Percentiles rank a stretch among this genome's conserved stretches.
Evolutionary conservation across 169 alveolate species (phyloP).

Genomic region (Amoebophrya sp.): DNA sequence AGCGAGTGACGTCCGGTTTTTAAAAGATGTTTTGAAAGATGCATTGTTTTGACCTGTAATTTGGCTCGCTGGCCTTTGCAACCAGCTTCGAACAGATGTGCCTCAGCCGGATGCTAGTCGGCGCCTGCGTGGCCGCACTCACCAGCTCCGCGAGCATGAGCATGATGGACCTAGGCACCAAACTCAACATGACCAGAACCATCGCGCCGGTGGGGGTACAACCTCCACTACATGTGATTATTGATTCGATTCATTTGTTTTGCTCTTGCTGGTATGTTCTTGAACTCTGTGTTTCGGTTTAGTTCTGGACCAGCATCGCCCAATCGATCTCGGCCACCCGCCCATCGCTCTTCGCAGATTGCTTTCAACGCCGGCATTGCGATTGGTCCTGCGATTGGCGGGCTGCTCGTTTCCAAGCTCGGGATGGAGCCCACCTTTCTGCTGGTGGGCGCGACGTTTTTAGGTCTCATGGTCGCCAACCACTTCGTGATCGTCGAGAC

Average conservation of each 20-base stretch:
- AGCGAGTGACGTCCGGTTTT: too few species aligned
- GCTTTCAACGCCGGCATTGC: conserved; percentile 3
- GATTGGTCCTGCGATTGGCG: not conserved
- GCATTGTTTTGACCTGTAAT: too few species aligned
- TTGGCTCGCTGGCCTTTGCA: not conserved
- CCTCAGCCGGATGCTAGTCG: not conserved
- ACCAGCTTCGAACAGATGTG: not conserved
- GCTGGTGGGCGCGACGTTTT: not conserved
- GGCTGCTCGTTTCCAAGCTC: not conserved
- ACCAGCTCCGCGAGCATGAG: not conserved
- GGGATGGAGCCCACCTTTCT: not conserved
- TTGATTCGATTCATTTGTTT: not conserved
- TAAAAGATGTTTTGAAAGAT: too few species aligned
- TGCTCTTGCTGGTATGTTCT: not conserved
- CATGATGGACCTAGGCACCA: not conserved
- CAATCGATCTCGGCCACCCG: too few species aligned
- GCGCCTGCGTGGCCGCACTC: not conserved
- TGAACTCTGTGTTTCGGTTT: not conserved
- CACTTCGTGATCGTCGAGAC: not conserved
- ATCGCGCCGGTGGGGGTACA: conserved; percentile 1
- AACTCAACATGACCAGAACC: not conserved
- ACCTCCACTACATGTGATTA: too few species aligned
- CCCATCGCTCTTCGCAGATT: not conserved
- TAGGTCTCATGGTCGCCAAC: not conserved
- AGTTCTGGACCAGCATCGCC: not conserved